Conservation (phyloP, 805 yeast genomes). For the Blastobotrys muscicola region DNA sequence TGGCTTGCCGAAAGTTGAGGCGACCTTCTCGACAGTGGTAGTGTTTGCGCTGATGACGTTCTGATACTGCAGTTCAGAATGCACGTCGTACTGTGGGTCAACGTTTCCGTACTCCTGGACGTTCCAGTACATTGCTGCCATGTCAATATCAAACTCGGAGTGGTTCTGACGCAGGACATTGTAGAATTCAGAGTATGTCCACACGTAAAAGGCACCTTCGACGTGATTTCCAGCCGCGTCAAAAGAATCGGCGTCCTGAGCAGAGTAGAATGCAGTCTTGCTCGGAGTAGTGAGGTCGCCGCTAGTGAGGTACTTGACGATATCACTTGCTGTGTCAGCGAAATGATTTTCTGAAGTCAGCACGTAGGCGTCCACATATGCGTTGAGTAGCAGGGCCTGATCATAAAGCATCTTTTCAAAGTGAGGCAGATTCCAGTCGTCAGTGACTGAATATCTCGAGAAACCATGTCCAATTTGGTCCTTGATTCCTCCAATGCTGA, state of each 20-base stretch:
- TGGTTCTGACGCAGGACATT: conserved; percentile 17
- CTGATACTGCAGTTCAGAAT: conserved; percentile 22
- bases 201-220: conserved; percentile 30
- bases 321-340: conserved; percentile 17
- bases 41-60: conserved; percentile 26
- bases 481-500: conserved; percentile 30
- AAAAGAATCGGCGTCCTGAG: conserved; percentile 28
- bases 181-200: conserved; percentile 28
- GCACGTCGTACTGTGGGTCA: conserved; percentile 25
- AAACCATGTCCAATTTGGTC: conserved; percentile 32
- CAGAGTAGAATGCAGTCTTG: conserved; percentile 26
- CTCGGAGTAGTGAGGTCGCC: conserved; percentile 18
- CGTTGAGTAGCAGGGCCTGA: conserved; percentile 28
- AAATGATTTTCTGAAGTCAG: conserved; percentile 15
- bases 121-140: conserved; percentile 29
- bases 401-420: conserved; percentile 32
- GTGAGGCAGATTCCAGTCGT: conserved; percentile 33
- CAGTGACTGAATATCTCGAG: conserved; percentile 29
- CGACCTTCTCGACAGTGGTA: conserved; percentile 21
- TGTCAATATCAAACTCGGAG: conserved; percentile 23
- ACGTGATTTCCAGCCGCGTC: conserved; percentile 14
- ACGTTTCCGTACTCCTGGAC: conserved; percentile 31
- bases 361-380: conserved; percentile 22
- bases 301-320: conserved; percentile 16
- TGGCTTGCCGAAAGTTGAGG: conserved; percentile 26